Evolutionary conservation across 441 rosid species (phyloP).

Genomic region (Gossypium schwendimanii): DNA sequence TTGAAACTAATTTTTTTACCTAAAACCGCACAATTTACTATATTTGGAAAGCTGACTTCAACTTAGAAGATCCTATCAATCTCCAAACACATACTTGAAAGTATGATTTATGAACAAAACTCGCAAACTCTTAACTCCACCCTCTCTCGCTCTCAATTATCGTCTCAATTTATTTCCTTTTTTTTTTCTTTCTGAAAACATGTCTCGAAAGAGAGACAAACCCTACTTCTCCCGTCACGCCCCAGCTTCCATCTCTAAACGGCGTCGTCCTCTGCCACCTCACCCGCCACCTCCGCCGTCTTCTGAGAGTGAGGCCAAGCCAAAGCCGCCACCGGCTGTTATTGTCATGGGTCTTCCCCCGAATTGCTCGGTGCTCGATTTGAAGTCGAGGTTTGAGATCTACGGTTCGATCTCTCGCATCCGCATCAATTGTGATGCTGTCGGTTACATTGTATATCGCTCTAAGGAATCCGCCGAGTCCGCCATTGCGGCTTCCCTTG

Average conservation of each 20-base stretch:
- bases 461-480: slow-evolving; percentile 68
- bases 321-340: slow-evolving; percentile 55
- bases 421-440: slow-evolving; percentile 60
- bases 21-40: too few relatives aligned
- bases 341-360: slow-evolving; percentile 48
- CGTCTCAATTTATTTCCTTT: background rate
- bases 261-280: slow-evolving; percentile 53
- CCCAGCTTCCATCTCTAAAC: slow-evolving; percentile 39
- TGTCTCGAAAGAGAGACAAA: slow-evolving; percentile 74
- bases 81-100: too few relatives aligned
- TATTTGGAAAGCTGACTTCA: too few relatives aligned
- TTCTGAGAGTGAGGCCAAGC: slow-evolving; percentile 27
- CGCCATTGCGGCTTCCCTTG: slow-evolving; percentile 67
- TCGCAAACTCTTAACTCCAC: background rate
- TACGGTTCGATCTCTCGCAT: slow-evolving; percentile 83
- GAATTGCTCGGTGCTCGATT: slow-evolving; percentile 72
- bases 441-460: slow-evolving; percentile 55
- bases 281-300: slow-evolving; percentile 4
- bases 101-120: background rate
- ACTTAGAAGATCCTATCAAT: too few relatives aligned
- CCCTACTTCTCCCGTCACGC: slow-evolving; percentile 45
- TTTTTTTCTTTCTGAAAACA: background rate
- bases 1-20: too few relatives aligned
- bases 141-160: background rate
- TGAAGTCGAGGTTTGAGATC: slow-evolving; percentile 87